Evolutionary conservation across 805 yeast species (phyloP), one percentile per base, ranked within the genome.

Genomic region (Candida maesae): DNA sequence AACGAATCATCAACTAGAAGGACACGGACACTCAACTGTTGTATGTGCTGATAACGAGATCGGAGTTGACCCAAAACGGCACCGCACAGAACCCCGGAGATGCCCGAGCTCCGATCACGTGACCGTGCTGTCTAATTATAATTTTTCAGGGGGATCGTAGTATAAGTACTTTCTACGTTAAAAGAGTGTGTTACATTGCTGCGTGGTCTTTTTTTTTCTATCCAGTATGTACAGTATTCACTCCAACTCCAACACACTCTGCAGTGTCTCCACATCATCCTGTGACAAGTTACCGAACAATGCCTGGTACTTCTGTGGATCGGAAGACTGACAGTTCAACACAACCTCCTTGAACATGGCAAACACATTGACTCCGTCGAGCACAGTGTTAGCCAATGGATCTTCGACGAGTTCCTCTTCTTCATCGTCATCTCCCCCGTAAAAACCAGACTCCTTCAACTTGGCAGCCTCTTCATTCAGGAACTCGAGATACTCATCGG

Each of bases 331-430:
- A 16, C 84, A 56, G 2, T 59, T 55, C 3, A 67, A 44, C 14
- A 86, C 62, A 15, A 76, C 71, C 15, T 75, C 72, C 42, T 80
- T 77, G 61, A 89, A 79, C 3, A 78, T 75, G 13, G 70, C 69
- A 61, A 80, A 88, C 3, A 84, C 81, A 56, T 91, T 84, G 36
- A 89, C 64, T 31, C 70, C 67, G 56, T 91, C 97, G 35, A 93
- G 71, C 4, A 95, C 81, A 1, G 91, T 83, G 49, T 81, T 83
- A 19, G 84, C 76, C 57, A 84, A 68, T 9, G 96, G 79, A 56
- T 84, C 96, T 56, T 90, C 97, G 34, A 81, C 79, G 33, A 85
- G 71, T 8, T 84, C 93, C 36, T 84, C 93, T 37, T 77, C 83
- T 29, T 61, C 83, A 25, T 61, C 48, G 17, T 21, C 24, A 21